phyloP scores from a whole-genome alignment of 768 basidiomycete species.

The Leccinum truebloodii region DNA sequence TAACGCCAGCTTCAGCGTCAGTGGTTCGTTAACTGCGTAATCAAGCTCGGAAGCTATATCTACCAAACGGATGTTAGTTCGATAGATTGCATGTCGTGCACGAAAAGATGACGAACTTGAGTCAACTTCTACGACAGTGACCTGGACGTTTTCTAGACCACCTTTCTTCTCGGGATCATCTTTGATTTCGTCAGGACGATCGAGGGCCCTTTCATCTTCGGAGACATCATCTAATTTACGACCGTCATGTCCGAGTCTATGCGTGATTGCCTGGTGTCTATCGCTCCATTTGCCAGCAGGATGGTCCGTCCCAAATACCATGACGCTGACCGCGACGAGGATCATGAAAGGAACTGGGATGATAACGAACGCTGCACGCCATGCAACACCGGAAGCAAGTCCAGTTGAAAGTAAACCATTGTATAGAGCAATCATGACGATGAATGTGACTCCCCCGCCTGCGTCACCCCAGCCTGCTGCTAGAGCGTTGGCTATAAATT shows the following conservation, averaged over 20 bases:
- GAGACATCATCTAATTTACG: background rate
- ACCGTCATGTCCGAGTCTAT: background rate
- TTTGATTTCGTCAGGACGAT: conserved; percentile 22
- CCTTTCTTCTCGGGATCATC: conserved; percentile 30
- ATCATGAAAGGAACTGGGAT: conserved; percentile 58
- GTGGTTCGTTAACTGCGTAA: conserved; percentile 45
- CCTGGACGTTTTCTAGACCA: conserved; percentile 21
- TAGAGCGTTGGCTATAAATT: conserved; percentile 48
- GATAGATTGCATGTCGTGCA: background rate
- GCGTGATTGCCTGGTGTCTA: conserved; percentile 41
- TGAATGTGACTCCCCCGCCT: conserved; percentile 52
- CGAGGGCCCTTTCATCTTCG: conserved; percentile 20
- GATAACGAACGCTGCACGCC: conserved; percentile 56
- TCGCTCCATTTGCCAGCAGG: conserved; percentile 55
- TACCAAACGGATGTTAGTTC: background rate
- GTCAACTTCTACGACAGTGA: conserved; percentile 8
- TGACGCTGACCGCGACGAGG: conserved; percentile 38
- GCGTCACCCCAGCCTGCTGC: conserved; percentile 57
- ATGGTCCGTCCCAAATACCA: conserved; percentile 54
- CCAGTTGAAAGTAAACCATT: conserved; percentile 38
- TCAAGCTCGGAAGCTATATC: conserved; percentile 39
- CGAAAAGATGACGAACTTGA: background rate
- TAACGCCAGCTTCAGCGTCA: conserved; percentile 36
- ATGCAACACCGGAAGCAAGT: conserved; percentile 44
- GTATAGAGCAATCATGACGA: conserved; percentile 57